phyloP scores from a whole-genome alignment of 1,139 yeast genomes.

The Pichia sp. region DNA sequence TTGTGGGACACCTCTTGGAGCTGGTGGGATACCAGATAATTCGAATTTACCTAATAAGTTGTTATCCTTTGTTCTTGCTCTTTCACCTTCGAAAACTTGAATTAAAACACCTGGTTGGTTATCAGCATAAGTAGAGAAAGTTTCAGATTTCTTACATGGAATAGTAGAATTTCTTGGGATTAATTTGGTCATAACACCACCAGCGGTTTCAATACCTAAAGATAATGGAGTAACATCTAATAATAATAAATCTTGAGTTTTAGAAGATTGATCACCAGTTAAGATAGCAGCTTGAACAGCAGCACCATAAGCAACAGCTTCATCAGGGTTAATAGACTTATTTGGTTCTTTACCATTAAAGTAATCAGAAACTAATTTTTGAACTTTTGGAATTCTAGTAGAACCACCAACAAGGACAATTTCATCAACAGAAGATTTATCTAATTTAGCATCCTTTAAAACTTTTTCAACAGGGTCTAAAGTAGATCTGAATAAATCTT shows the following conservation, averaged over 20 bases:
- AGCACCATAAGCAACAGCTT: constrained; percentile 96
- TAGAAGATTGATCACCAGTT: constrained; percentile 93
- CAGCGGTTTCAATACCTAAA: constrained; percentile 99
- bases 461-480: constrained; percentile 81
- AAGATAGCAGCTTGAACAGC: constrained; percentile 97
- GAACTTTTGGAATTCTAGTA: constrained; percentile 87
- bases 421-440: constrained; percentile 73
- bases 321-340: constrained; percentile 96
- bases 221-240: constrained; percentile 98
- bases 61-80: constrained; percentile 98
- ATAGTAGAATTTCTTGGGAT: constrained; percentile 99
- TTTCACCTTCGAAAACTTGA: constrained; percentile 99
- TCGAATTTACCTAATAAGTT: constrained; percentile 98
- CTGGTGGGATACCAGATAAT: constrained; percentile 95
- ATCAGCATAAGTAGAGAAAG: constrained; percentile 98
- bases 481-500: constrained; percentile 74
- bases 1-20: constrained; percentile 98
- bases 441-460: constrained; percentile 69
- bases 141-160: constrained; percentile 97
- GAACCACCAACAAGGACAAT: constrained; percentile 87
- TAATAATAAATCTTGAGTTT: constrained; percentile 92
- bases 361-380: constrained; percentile 74
- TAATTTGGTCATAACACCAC: constrained; percentile 95
- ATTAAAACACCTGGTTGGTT: constrained; percentile 97
- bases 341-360: constrained; percentile 85